Base-by-base conservation (phyloP, 345 rosid species). In the Cardamine chenopodiifolia region DNA sequence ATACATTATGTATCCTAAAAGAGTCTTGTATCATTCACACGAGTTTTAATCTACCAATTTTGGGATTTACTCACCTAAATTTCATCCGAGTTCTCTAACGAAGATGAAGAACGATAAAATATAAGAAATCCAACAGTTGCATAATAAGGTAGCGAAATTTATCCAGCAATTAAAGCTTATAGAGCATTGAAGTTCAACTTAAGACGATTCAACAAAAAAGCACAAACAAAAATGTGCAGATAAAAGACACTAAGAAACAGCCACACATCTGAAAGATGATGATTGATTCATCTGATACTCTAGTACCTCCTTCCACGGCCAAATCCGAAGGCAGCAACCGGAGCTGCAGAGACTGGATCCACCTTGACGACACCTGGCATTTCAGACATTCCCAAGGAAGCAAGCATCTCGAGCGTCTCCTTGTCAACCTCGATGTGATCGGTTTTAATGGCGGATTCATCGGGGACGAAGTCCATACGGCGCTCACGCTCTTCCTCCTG, bases 401-500 rank as follows among this genome's bases (percentile, higher is more conserved):
- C 79, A 50, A 88, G 90, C 90, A 88, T 86, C 44, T 86, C 92
- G 0, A 84, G 77, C 0, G 92, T 88, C 81, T 88, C 92, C 68
- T 85, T 83, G n/a, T 89, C 94, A 8, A 89, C 91, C 67, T 71
- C 82, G 26, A 89, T 86, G 47, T 78, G 76, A 45, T 84, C 86
- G 2, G 80, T 85, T 79, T 82, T 85, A 67, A 88, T 88, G 75
- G 90, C 92, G 68, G 90, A 86, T 70, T 80, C 87, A 2, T 88
- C 92, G 1, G 92, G 90, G 6, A 88, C 92, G 1, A 85, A 88
- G 78, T 86, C 93, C 90, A 88, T 88, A 68, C 87, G 87, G 5
- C 93, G 89, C 82, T 88, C 93, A 10, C 89, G 87, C 84, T 88
- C 93, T 59, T 86, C 93, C 77, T 88, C 90, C 52, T 88, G 93